Evolutionary conservation across 495 filamentous ascomycete genomes (phyloP).

Genomic region (Xylaria curta): DNA sequence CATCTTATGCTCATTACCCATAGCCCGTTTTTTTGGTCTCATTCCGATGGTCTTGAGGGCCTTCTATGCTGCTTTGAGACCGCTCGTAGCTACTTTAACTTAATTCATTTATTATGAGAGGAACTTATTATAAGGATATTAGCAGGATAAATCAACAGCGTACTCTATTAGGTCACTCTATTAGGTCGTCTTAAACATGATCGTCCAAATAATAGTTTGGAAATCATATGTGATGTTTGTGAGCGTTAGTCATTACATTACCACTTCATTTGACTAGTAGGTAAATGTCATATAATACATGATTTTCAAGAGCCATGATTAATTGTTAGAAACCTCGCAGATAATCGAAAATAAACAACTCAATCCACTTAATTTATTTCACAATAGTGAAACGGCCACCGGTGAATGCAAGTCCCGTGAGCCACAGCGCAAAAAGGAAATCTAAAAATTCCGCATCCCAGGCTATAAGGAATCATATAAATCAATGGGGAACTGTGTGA

Average conservation of each 20-base stretch:
- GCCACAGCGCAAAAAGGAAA: too few relatives aligned
- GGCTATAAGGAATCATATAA: too few relatives aligned
- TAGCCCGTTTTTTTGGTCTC: not conserved
- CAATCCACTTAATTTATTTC: not conserved
- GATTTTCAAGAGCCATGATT: too few relatives aligned
- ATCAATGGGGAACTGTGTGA: too few relatives aligned
- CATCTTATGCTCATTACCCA: not conserved
- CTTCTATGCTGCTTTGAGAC: not conserved
- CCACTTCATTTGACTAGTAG: not conserved
- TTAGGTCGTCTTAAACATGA: too few relatives aligned
- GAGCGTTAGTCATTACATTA: not conserved
- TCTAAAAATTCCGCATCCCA: too few relatives aligned
- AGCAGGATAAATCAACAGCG: too few relatives aligned
- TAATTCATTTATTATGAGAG: not conserved
- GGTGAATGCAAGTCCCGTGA: too few relatives aligned
- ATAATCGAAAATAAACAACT: not conserved
- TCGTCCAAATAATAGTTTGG: too few relatives aligned
- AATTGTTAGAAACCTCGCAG: not conserved
- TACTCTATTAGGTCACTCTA: too few relatives aligned
- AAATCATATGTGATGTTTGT: not conserved
- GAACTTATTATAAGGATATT: too few relatives aligned
- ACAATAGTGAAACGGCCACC: too few relatives aligned
- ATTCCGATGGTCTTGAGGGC: not conserved
- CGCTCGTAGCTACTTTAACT: not conserved
- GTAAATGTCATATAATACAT: not conserved